phyloP scores from a whole-genome alignment of 768 basidiomycete species.

The Brasilioporus rufonigricans region DNA sequence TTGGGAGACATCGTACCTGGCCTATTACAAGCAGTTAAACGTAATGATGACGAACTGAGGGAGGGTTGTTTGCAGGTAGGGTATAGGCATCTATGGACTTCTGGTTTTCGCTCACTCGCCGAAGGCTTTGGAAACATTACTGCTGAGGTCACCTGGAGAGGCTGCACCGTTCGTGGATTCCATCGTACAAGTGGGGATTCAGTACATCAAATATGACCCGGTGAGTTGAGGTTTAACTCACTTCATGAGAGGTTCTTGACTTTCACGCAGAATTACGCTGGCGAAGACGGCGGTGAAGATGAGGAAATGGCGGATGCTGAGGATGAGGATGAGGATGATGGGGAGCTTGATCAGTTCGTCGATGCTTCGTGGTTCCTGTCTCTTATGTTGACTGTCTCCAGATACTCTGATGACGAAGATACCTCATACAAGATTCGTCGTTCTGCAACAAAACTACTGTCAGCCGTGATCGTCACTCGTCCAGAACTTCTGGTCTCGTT shows the following conservation, averaged over 20 bases:
- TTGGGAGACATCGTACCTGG: constrained; percentile 66
- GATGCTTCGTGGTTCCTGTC: neutral
- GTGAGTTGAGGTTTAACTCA: constrained; percentile 37
- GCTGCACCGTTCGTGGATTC: constrained; percentile 66
- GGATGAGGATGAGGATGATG: constrained; percentile 75
- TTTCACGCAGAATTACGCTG: constrained; percentile 70
- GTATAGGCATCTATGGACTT: neutral
- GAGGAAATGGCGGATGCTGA: constrained; percentile 57
- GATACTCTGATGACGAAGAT: constrained; percentile 97
- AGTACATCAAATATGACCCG: constrained; percentile 91
- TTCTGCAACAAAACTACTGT: constrained; percentile 85
- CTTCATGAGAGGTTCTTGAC: constrained; percentile 6
- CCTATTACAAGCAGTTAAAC: constrained; percentile 63
- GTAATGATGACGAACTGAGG: constrained; percentile 80
- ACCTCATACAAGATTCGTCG: constrained; percentile 97
- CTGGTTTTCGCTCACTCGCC: constrained; percentile 5
- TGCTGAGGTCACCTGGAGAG: constrained; percentile 82
- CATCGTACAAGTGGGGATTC: constrained; percentile 68
- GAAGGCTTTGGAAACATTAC: constrained; percentile 77
- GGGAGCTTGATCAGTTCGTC: constrained; percentile 73
- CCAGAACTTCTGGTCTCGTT: constrained; percentile 80
- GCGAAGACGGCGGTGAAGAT: constrained; percentile 63
- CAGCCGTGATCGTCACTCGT: constrained; percentile 83
- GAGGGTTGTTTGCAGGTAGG: constrained; percentile 76
- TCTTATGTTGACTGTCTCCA: constrained; percentile 28